Conservation (phyloP, 768 basidiomycete genomes). For the Thelephora ganbajun region DNA sequence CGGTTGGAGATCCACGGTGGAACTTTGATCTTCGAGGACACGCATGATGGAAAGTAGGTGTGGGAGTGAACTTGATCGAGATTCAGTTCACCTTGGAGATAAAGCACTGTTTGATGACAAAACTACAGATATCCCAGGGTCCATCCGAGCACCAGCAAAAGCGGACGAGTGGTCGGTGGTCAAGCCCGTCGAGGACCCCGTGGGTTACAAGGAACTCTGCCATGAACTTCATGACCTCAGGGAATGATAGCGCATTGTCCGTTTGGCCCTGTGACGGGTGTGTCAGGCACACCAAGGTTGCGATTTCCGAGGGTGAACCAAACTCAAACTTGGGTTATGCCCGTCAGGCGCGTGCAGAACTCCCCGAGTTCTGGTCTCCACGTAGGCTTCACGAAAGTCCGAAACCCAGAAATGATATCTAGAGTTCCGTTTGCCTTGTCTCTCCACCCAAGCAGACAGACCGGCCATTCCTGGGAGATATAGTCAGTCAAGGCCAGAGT, state of each 20-base stretch:
- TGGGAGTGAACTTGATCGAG: not conserved
- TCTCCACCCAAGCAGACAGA: constrained; percentile 76
- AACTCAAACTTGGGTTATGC: constrained; percentile 74
- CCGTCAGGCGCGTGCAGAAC: constrained; percentile 82
- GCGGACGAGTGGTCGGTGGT: constrained; percentile 39
- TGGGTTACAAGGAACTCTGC: constrained; percentile 56
- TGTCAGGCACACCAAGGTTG: constrained; percentile 1
- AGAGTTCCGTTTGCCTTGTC: constrained; percentile 45
- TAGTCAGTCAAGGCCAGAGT: not conserved
- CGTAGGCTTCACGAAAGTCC: constrained; percentile 75
- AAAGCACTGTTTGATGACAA: constrained; percentile 82
- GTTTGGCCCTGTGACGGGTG: constrained; percentile 50
- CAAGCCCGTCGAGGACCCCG: constrained; percentile 48
- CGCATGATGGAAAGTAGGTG: constrained; percentile 2
- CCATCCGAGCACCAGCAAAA: constrained; percentile 82
- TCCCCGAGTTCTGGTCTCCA: constrained; percentile 71
- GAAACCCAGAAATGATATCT: constrained; percentile 69
- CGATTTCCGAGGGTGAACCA: constrained; percentile 3
- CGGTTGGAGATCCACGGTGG: constrained; percentile 66
- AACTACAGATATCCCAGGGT: constrained; percentile 73
- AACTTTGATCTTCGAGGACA: constrained; percentile 36
- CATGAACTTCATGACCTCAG: constrained; percentile 49
- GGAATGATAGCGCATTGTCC: constrained; percentile 63
- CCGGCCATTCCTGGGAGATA: constrained; percentile 71
- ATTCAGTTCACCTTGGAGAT: constrained; percentile 52